Base-by-base conservation (phyloP, 2,329 filamentous ascomycete species). In the Fusarium chuoi region DNA sequence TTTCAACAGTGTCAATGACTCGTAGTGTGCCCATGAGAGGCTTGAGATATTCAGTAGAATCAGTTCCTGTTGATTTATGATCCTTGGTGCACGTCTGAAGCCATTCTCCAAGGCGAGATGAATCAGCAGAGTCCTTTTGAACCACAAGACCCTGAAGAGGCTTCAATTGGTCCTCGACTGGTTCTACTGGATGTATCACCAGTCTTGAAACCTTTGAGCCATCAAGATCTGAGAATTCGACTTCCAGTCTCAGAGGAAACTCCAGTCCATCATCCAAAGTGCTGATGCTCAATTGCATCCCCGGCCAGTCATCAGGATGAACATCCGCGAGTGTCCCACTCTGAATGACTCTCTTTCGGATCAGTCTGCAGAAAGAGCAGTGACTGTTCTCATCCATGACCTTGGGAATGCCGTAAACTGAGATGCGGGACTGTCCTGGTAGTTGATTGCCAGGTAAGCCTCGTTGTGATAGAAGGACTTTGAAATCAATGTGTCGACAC, bases 401-500 rank as follows among this genome's bases (percentile, higher is more conserved):
- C 10, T 45, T 58, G 14, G 55, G 36, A 13, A 71, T 10, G 5
- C 66, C 68, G 2, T 57, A 44, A 3, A 71, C 10, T 2, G 52
- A 30, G 12, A 71, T 70, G 14, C 55, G 68, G 4, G 68, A 44
- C 10, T 35, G 28, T 9, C 68, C 68, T 24, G 66, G 61, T 24
- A 66, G 39, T 10, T 70, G 61, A 38, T 71, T 71, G 0, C 68
- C 61, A 3, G 66, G 68, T 4, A 71, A 28, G 5, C 41, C 66
- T 26, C 68, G 55, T 17, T 57, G 44, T 0, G 68, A 70, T 1
- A 71, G 33, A 8, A 71, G 39, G 2, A 30, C 30, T 17, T 7
- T 41, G 26, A 70, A 71, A 24, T 71, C 55, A 17, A 71, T 71
- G 20, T 49, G 56, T 30, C 68, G 49, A 39, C 68, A 71, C 68